Evolutionary conservation across 192 early-diverging fungal species (phyloP), one percentile per base, ranked within the genome.

Genomic region (Coemansia sp.): DNA sequence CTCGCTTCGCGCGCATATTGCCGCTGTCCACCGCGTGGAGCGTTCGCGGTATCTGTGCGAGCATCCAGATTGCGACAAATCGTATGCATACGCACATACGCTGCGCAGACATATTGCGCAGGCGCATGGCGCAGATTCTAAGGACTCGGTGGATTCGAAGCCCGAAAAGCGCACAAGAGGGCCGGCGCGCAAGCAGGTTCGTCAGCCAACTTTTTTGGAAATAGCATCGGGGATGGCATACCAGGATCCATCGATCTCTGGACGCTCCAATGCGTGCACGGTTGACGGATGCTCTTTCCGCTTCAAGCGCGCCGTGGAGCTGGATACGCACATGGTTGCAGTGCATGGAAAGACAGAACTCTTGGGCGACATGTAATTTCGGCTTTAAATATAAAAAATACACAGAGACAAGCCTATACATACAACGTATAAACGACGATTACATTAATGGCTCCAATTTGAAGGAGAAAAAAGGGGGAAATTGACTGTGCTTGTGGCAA

Each of bases 171-270:
- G 32, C 18, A 64, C 18, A 11, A 55, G 27, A 11, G 46, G 23
- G 16, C 18, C 14, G 39, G 30, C 30, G 6, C 42, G 32, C 6
- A 52, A 45, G 46, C 14, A 35, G 27, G 19, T 22, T 14, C 42
- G 62, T 23, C 27, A 1, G 61, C 62, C 69, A 4, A 69, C 71
- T 2, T 55, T 35, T 35, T 39, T 71, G 2, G 75, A 74, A 22
- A 24, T 74, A 6, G 74, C 71, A 20, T 70, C 81, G 18, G 81
- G 81, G 25, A 66, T 60, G 67, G 81, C 74, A 4, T 82, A 76
- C 51, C 36, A 22, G 22, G 60, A 82, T 22, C 75, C 75, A 2
- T 52, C 56, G 20, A 22, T 74, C 47, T 78, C 81, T 22, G 70
- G 69, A 24, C 64, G 81, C 24, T 5, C 7, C 16, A 32, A 49